Conservation (phyloP, 2,329 filamentous ascomycete species). For the Ophiocordyceps polyrhachis-furcata region DNA sequence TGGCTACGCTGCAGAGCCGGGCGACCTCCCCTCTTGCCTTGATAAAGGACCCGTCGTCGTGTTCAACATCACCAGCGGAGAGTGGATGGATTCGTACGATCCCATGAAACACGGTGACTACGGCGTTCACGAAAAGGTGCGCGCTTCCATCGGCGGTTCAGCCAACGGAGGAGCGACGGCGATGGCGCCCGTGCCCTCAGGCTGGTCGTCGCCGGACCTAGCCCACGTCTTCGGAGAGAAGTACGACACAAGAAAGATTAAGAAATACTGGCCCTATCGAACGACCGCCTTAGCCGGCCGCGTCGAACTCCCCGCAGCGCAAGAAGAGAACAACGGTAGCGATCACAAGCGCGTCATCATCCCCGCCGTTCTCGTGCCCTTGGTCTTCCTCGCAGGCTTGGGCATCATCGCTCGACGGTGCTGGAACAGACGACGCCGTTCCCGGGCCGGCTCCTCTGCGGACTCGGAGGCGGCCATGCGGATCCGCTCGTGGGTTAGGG, state of each 20-base stretch:
- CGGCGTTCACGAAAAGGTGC: slow-evolving; percentile 45
- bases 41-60: slow-evolving; percentile 36
- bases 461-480: slow-evolving; percentile 25
- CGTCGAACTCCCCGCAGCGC: slow-evolving; percentile 4
- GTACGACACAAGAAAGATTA: slow-evolving; percentile 39
- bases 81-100: slow-evolving; percentile 54
- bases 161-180: slow-evolving; percentile 49
- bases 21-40: slow-evolving; percentile 22
- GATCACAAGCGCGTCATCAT: slow-evolving; percentile 3
- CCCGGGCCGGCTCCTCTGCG: slow-evolving; percentile 8
- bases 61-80: slow-evolving; percentile 52
- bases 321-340: slow-evolving; percentile 7
- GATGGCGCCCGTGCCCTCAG: slow-evolving; percentile 39
- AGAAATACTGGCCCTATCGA: slow-evolving; percentile 41
- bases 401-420: slow-evolving; percentile 30
- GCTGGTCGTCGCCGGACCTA: slow-evolving; percentile 32
- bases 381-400: slow-evolving; percentile 1
- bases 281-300: slow-evolving; percentile 2
- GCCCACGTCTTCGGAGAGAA: slow-evolving; percentile 30
- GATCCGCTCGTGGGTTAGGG: slow-evolving; percentile 33
- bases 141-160: slow-evolving; percentile 47
- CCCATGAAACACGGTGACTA: slow-evolving; percentile 47
- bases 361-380: slow-evolving; percentile 4
- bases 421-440: slow-evolving; percentile 24
- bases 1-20: slow-evolving; percentile 30